Conservation (phyloP, 345 rosid genomes). For the Excoecaria agallocha region DNA sequence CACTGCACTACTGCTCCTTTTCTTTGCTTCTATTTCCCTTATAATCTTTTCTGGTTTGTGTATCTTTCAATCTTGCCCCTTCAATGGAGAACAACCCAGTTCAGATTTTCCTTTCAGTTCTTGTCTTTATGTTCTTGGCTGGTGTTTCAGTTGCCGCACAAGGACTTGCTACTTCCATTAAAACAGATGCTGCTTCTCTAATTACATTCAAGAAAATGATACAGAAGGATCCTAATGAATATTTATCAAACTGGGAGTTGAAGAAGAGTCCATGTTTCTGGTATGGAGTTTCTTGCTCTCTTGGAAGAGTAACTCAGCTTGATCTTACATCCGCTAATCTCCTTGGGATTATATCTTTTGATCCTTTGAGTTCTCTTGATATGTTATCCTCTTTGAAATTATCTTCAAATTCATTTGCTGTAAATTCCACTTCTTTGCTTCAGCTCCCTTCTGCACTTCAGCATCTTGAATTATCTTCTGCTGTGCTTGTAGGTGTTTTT, state of each 20-base stretch:
- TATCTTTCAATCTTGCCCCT: slow-evolving; percentile 20
- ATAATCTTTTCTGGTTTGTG: slow-evolving; percentile 13
- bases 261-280: slow-evolving; percentile 57
- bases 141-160: slow-evolving; percentile 29
- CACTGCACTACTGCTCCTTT: slow-evolving; percentile 1
- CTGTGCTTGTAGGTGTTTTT: slow-evolving; percentile 60
- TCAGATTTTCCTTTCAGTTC: slow-evolving; percentile 35
- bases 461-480: slow-evolving; percentile 60
- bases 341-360: slow-evolving; percentile 53
- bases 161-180: slow-evolving; percentile 42
- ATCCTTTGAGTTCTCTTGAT: slow-evolving; percentile 55
- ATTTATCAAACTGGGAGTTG: slow-evolving; percentile 57
- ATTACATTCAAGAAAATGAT: slow-evolving; percentile 68
- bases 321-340: slow-evolving; percentile 61
- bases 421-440: slow-evolving; percentile 70
- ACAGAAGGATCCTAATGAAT: slow-evolving; percentile 59
- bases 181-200: slow-evolving; percentile 66
- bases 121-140: slow-evolving; percentile 26
- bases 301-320: slow-evolving; percentile 61
- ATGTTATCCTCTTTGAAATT: slow-evolving; percentile 59
- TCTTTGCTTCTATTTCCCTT: neutral
- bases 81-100: slow-evolving; percentile 49
- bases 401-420: slow-evolving; percentile 49
- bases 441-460: slow-evolving; percentile 64
- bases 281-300: slow-evolving; percentile 72